These are phyloP conservation scores for Candida nanaspora DNA, from an alignment of 805 yeast genomes.

Conservation along the genomic window DNA sequence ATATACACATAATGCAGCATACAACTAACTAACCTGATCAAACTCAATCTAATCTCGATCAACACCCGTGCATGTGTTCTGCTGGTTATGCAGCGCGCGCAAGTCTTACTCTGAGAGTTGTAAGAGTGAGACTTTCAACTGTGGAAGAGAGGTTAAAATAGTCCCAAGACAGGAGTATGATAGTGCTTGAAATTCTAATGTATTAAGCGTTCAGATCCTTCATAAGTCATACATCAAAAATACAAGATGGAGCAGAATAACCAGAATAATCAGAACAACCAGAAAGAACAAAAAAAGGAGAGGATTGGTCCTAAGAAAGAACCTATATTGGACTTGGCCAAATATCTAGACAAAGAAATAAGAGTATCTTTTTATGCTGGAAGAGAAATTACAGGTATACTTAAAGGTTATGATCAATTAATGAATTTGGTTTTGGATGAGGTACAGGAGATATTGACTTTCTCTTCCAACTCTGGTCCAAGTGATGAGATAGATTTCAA, in stretches of 20 bases:
- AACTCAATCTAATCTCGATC: too few species aligned
- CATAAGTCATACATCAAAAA: too few species aligned
- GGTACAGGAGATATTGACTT: too few species aligned
- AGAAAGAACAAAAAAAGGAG: conserved; percentile 4
- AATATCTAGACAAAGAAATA: conserved; percentile 65
- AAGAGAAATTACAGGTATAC: conserved; percentile 62
- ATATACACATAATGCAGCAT: neutral
- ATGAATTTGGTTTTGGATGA: conserved; percentile 75
- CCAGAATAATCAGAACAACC: conserved; percentile 1
- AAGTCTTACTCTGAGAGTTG: too few species aligned
- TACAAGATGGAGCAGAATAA: neutral
- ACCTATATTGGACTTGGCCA: conserved; percentile 75
- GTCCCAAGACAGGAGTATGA: too few species aligned
- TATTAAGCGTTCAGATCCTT: too few species aligned
- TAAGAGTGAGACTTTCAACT: too few species aligned
- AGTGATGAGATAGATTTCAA: conserved; percentile 59
- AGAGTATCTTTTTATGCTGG: conserved; percentile 83
- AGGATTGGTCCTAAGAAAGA: conserved; percentile 65
- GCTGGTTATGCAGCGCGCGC: neutral
- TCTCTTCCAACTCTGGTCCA: conserved; percentile 5
- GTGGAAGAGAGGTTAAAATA: too few species aligned
- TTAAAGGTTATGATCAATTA: conserved; percentile 79
- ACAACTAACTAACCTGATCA: too few species aligned
- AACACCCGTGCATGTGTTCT: neutral
- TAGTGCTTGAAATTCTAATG: too few species aligned